These are phyloP conservation scores for Primulina tabacum DNA, from an alignment of 257 asterid genomes.

Conservation along the genomic window DNA sequence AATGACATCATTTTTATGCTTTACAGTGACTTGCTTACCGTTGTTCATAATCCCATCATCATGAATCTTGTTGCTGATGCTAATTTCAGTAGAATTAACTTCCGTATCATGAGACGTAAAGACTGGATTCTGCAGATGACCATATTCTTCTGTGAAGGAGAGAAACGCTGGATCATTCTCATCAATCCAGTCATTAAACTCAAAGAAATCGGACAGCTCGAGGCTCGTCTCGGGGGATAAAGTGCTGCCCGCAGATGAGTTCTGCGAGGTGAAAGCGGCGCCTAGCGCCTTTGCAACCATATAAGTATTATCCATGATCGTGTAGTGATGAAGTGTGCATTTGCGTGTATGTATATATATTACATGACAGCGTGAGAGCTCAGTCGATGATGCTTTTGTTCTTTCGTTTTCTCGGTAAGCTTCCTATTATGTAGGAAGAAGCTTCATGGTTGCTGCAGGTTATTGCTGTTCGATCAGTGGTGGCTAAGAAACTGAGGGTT, in stretches of 20 bases:
- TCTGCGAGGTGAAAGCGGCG: constrained; percentile 17
- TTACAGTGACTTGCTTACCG: constrained; percentile 37
- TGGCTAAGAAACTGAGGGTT: constrained; percentile 40
- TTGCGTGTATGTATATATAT: constrained; percentile 8
- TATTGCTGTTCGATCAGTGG: constrained; percentile 38
- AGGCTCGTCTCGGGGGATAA: constrained; percentile 30
- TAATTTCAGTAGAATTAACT: constrained; percentile 19
- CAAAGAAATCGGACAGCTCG: constrained; percentile 54
- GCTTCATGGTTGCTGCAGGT: constrained; percentile 53
- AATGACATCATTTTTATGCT: not conserved
- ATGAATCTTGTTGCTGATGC: constrained; percentile 26
- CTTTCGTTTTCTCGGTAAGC: constrained; percentile 37
- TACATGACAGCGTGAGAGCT: not conserved
- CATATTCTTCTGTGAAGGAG: constrained; percentile 28
- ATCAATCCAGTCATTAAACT: constrained; percentile 49
- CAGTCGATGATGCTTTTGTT: not conserved
- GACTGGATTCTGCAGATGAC: constrained; percentile 29
- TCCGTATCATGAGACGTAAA: constrained; percentile 27
- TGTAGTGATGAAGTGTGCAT: constrained; percentile 19
- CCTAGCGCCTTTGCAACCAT: constrained; percentile 25
- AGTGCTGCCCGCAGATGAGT: constrained; percentile 1
- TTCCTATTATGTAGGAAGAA: constrained; percentile 57
- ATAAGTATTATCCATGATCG: constrained; percentile 39
- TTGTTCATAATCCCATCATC: constrained; percentile 32
- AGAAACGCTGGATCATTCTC: constrained; percentile 41